Conservation (phyloP, 805 yeast species). For the Starmerella etchellsii region DNA sequence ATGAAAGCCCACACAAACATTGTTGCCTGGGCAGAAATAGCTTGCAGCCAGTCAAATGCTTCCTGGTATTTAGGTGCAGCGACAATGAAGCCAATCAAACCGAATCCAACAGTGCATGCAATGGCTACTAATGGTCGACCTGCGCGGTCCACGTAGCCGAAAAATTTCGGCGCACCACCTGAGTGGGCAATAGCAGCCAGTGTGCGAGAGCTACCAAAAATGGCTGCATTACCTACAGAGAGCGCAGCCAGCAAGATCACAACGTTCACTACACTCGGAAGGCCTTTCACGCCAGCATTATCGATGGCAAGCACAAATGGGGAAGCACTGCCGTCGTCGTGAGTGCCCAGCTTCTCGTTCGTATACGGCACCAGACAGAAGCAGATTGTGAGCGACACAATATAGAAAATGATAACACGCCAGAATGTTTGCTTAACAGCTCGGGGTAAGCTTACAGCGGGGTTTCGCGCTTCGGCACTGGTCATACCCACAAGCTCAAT, state of each 20-base stretch:
- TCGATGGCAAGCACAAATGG: conserved; percentile 62
- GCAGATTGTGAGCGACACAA: conserved; percentile 42
- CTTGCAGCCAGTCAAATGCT: conserved; percentile 53
- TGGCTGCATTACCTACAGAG: conserved; percentile 62
- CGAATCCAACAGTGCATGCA: conserved; percentile 38
- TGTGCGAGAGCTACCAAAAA: conserved; percentile 61
- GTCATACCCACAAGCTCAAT: conserved; percentile 62
- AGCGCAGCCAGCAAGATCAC: conserved; percentile 55
- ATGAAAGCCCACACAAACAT: conserved; percentile 54
- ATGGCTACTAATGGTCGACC: conserved; percentile 62
- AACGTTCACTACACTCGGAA: conserved; percentile 59
- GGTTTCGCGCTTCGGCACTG: conserved; percentile 62
- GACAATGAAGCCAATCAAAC: conserved; percentile 45
- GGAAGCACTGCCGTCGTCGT: conserved; percentile 52
- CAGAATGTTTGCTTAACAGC: conserved; percentile 76
- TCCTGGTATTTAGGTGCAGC: conserved; percentile 40
- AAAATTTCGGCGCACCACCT: conserved; percentile 44
- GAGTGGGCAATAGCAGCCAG: conserved; percentile 52
- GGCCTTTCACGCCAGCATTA: conserved; percentile 51
- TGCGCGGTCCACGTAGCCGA: conserved; percentile 54
- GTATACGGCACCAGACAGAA: conserved; percentile 65
- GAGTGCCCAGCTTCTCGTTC: conserved; percentile 35
- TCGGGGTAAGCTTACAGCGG: conserved; percentile 52
- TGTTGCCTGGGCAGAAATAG: conserved; percentile 50
- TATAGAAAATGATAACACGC: conserved; percentile 63